These are phyloP conservation scores for Prunus dulcis DNA, from an alignment of 306 rosid species.

Conservation along the genomic window DNA sequence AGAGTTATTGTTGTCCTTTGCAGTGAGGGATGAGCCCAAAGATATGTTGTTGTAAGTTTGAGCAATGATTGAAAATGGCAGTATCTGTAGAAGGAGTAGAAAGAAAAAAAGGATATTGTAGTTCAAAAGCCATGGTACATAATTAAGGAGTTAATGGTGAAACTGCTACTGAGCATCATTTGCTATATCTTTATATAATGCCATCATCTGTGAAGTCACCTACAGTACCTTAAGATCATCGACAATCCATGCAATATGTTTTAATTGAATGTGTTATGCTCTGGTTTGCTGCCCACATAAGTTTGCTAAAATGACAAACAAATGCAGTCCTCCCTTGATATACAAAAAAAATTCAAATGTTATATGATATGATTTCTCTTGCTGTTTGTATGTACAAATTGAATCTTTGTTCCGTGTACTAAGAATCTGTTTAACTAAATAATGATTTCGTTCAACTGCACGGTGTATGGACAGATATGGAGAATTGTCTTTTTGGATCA, in stretches of 20 bases:
- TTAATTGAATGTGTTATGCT: background rate
- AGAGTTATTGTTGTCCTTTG: background rate
- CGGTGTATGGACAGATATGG: background rate
- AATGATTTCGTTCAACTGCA: background rate
- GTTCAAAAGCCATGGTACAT: background rate
- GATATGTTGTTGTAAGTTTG: constrained; percentile 32
- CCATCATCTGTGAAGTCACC: background rate
- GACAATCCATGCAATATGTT: background rate
- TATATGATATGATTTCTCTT: background rate
- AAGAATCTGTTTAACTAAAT: too few species aligned
- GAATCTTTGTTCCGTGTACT: background rate
- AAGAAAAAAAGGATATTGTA: background rate
- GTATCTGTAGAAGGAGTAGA: background rate
- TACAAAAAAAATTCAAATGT: background rate
- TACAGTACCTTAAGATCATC: background rate
- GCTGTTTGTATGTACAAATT: background rate
- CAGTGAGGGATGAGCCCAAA: constrained; percentile 27
- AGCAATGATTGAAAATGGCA: constrained; percentile 6
- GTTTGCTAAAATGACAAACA: background rate
- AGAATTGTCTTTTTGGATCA: background rate
- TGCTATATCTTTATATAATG: background rate
- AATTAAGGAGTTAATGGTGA: background rate
- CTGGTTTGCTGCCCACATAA: background rate
- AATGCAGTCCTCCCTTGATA: background rate
- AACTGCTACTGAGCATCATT: background rate